Evolutionary conservation across 495 filamentous ascomycete species (phyloP).

Genomic region (Copromyces sp.): DNA sequence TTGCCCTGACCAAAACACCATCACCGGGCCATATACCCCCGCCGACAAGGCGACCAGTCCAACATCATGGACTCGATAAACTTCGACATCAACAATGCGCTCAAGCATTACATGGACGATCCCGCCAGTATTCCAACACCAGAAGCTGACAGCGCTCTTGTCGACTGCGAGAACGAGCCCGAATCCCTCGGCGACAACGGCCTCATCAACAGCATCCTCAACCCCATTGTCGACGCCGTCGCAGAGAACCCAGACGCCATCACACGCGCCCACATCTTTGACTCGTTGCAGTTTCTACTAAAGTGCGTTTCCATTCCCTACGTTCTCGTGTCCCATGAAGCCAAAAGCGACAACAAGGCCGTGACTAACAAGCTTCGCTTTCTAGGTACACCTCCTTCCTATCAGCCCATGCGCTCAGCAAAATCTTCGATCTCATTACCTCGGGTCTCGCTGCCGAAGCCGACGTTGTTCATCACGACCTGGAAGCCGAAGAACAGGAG

Average conservation of each 20-base stretch:
- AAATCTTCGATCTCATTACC: slow-evolving; percentile 85
- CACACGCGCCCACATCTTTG: slow-evolving; percentile 63
- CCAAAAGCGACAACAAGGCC: background rate
- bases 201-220: slow-evolving; percentile 73
- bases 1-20: background rate
- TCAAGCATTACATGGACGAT: slow-evolving; percentile 92
- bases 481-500: slow-evolving; percentile 87
- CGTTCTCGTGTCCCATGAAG: background rate
- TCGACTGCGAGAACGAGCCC: slow-evolving; percentile 87
- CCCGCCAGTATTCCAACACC: slow-evolving; percentile 73
- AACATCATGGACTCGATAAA: slow-evolving; percentile 59
- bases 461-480: slow-evolving; percentile 72
- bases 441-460: slow-evolving; percentile 91
- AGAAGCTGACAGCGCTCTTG: slow-evolving; percentile 72
- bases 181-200: slow-evolving; percentile 65
- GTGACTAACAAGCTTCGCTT: background rate
- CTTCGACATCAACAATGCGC: slow-evolving; percentile 91
- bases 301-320: slow-evolving; percentile 68
- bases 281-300: slow-evolving; percentile 88
- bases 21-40: slow-evolving; percentile 8
- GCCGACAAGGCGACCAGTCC: background rate
- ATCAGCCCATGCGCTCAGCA: slow-evolving; percentile 73
- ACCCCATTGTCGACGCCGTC: slow-evolving; percentile 87
- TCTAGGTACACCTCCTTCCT: slow-evolving; percentile 73
- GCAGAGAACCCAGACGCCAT: slow-evolving; percentile 87